Evolutionary conservation across 2,329 filamentous ascomycete genomes (phyloP).

Genomic region (Metarhizium rileyi): DNA sequence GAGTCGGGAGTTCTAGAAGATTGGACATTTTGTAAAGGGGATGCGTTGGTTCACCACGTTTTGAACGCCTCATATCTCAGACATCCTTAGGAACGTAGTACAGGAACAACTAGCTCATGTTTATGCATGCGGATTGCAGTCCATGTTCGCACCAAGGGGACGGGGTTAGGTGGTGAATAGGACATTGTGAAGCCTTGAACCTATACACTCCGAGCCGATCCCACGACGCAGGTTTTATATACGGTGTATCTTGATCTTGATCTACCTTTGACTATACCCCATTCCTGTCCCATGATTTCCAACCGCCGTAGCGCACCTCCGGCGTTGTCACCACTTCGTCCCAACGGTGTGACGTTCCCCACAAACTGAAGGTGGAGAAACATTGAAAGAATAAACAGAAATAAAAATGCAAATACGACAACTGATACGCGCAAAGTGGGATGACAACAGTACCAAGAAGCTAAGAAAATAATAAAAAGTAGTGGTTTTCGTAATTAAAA

Average conservation of each 20-base stretch:
- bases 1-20: not conserved
- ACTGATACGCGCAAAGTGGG: not conserved
- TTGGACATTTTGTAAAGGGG: not conserved
- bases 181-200: too few relatives aligned
- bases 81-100: not conserved
- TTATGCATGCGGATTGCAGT: not conserved
- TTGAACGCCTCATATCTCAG: not conserved
- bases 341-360: not conserved
- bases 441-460: not conserved
- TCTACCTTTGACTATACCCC: not conserved
- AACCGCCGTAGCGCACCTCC: conserved; percentile 4
- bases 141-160: too few relatives aligned
- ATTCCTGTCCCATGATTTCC: not conserved
- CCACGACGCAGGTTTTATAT: too few relatives aligned
- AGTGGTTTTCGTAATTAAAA: conserved; percentile 36
- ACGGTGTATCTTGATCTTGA: not conserved
- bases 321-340: not conserved
- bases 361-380: conserved; percentile 3
- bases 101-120: not conserved
- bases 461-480: conserved; percentile 13
- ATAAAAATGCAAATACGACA: not conserved
- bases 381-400: conserved; percentile 4
- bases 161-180: too few relatives aligned
- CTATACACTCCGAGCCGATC: too few relatives aligned
- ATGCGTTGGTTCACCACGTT: not conserved